These are phyloP conservation scores for Diplosphaera chodatii DNA, from an alignment of 139 green algal species.

Conservation along the genomic window DNA sequence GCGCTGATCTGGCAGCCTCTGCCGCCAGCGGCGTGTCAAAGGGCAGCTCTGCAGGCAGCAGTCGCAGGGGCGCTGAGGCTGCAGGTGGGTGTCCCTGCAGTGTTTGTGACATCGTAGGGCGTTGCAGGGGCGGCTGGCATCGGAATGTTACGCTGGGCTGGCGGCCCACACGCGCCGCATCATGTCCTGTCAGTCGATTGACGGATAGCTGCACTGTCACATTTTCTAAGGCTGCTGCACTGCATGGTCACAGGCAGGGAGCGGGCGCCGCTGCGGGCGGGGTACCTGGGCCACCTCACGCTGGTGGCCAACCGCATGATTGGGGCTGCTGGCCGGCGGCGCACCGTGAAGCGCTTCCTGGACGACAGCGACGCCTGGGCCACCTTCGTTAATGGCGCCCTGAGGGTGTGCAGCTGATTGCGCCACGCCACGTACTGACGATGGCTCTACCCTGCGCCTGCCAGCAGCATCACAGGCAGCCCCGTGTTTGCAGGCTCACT, in stretches of 20 bases:
- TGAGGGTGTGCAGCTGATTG: neutral
- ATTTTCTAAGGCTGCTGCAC: no score
- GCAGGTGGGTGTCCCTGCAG: neutral
- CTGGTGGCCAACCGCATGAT: conserved; percentile 53
- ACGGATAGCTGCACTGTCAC: no score
- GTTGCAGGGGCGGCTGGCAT: no score
- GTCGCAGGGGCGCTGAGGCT: neutral
- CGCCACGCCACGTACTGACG: no score
- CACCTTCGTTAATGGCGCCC: neutral
- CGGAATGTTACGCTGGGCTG: no score
- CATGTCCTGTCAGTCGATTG: no score
- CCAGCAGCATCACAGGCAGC: no score
- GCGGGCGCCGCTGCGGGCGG: conserved; percentile 50
- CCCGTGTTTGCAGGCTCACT: no score
- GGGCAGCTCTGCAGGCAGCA: neutral
- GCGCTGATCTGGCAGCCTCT: neutral
- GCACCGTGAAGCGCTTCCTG: conserved; percentile 29
- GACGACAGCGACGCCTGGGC: neutral
- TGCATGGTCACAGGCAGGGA: neutral
- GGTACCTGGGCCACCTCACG: conserved; percentile 81
- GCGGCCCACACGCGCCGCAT: no score
- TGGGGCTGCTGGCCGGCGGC: conserved; percentile 9
- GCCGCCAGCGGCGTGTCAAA: no score
- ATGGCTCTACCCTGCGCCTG: no score
- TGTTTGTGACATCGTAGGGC: no score